Evolutionary conservation across 495 filamentous ascomycete genomes (phyloP).

Genomic region (Trichoderma asperelloides): DNA sequence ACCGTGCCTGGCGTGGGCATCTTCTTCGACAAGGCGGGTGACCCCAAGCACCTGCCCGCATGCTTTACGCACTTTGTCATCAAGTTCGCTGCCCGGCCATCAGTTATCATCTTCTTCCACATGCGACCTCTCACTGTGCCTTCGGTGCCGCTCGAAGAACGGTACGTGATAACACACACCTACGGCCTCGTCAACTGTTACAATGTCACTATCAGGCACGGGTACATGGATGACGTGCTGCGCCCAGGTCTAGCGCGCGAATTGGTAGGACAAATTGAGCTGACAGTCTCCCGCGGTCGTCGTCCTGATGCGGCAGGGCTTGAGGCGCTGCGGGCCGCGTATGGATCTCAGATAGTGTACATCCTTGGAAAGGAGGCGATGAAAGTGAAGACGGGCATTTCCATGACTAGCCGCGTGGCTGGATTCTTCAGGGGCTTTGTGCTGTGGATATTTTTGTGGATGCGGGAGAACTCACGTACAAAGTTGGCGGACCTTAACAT

Average conservation of each 20-base stretch:
- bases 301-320: slow-evolving; percentile 22
- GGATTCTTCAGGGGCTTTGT: slow-evolving; percentile 33
- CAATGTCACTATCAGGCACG: slow-evolving; percentile 57
- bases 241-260: slow-evolving; percentile 46
- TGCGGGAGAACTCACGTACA: slow-evolving; percentile 57
- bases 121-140: slow-evolving; percentile 47
- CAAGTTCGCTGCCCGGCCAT: slow-evolving; percentile 50
- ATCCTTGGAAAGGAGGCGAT: slow-evolving; percentile 68
- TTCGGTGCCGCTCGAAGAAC: slow-evolving; percentile 34
- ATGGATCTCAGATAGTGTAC: slow-evolving; percentile 54
- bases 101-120: slow-evolving; percentile 55
- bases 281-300: neutral
- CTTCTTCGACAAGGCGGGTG: slow-evolving; percentile 59
- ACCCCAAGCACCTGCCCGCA: slow-evolving; percentile 37
- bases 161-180: slow-evolving; percentile 31
- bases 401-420: slow-evolving; percentile 12
- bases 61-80: slow-evolving; percentile 52
- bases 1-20: slow-evolving; percentile 47
- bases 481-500: slow-evolving; percentile 55
- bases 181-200: slow-evolving; percentile 48
- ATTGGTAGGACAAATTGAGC: slow-evolving; percentile 17
- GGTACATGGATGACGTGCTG: slow-evolving; percentile 62
- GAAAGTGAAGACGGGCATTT: slow-evolving; percentile 38
- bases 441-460: slow-evolving; percentile 54
- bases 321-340: slow-evolving; percentile 46